Evolutionary conservation across 2,329 filamentous ascomycete species (phyloP).

Genomic region (Lachnellula occidentalis): DNA sequence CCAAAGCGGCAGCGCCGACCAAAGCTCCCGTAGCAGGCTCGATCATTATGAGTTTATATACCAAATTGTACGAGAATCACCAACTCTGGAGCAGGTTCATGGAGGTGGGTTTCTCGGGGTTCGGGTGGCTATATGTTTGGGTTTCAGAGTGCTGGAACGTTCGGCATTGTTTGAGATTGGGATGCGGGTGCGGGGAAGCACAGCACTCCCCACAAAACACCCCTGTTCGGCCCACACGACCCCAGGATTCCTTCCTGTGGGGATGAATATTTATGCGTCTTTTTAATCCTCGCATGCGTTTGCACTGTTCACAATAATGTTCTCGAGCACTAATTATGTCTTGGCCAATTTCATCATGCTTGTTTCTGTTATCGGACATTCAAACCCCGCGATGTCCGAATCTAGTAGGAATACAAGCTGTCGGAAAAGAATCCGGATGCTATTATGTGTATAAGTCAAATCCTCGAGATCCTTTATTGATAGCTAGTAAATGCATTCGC

Average conservation of each 20-base stretch:
- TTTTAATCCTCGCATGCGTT: neutral
- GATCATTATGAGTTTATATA: slow-evolving; percentile 8
- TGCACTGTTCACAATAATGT: neutral
- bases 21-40: slow-evolving; percentile 12
- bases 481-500: slow-evolving; percentile 72
- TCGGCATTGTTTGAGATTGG: no score
- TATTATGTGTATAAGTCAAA: slow-evolving; percentile 52
- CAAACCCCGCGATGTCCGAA: slow-evolving; percentile 34
- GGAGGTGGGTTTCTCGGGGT: neutral
- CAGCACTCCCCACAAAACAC: no score
- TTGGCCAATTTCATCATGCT: slow-evolving; percentile 19
- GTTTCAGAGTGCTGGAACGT: neutral
- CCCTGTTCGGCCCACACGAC: no score
- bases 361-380: slow-evolving; percentile 35
- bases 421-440: slow-evolving; percentile 84
- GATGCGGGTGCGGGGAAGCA: no score
- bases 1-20: slow-evolving; percentile 23
- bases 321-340: slow-evolving; percentile 10
- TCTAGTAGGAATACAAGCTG: slow-evolving; percentile 45
- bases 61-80: neutral
- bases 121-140: neutral
- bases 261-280: slow-evolving; percentile 2
- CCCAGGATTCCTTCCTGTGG: no score
- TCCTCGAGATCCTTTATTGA: neutral
- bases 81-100: neutral